A percentile compares a stretch with the other conserved stretches of the same genome.
phyloP scores from a whole-genome alignment of 441 rosid genomes.

The Euphorbia corollata region DNA sequence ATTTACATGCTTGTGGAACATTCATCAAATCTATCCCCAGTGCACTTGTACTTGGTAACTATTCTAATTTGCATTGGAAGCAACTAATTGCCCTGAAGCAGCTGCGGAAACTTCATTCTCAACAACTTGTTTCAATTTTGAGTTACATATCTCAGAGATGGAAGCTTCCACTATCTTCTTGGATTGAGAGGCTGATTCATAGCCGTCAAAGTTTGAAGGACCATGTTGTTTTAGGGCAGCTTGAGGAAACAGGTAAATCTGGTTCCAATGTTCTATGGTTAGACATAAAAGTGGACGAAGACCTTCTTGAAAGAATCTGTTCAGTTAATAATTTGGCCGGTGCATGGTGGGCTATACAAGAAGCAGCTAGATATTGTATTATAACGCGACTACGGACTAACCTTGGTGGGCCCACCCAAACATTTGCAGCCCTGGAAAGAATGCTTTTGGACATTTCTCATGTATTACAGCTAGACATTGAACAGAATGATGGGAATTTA shows the following conservation, averaged over 20 bases:
- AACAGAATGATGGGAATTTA: constrained; percentile 75
- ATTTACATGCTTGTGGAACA: constrained; percentile 45
- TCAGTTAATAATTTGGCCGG: constrained; percentile 79
- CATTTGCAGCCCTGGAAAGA: constrained; percentile 97
- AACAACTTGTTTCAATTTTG: constrained; percentile 89
- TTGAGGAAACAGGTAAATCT: constrained; percentile 52
- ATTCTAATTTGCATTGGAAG: constrained; percentile 74
- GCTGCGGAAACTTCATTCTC: constrained; percentile 68
- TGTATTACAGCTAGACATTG: constrained; percentile 73
- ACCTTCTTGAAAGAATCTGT: constrained; percentile 66
- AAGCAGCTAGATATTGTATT: constrained; percentile 92
- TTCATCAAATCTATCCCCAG: constrained; percentile 38
- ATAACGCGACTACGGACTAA: constrained; percentile 84
- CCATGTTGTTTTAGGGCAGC: constrained; percentile 36
- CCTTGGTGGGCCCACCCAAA: constrained; percentile 98
- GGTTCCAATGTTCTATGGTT: constrained; percentile 42
- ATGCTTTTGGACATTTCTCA: constrained; percentile 92
- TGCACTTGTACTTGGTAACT: constrained; percentile 37
- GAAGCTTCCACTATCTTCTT: constrained; percentile 86
- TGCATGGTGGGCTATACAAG: constrained; percentile 99
- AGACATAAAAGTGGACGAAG: constrained; percentile 56
- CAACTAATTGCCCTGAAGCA: constrained; percentile 85
- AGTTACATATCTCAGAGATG: constrained; percentile 93
- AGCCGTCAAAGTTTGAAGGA: constrained; percentile 54
- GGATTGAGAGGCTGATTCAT: constrained; percentile 77